phyloP scores from a whole-genome alignment of 768 basidiomycete species.

The Suillus tomentosus region DNA sequence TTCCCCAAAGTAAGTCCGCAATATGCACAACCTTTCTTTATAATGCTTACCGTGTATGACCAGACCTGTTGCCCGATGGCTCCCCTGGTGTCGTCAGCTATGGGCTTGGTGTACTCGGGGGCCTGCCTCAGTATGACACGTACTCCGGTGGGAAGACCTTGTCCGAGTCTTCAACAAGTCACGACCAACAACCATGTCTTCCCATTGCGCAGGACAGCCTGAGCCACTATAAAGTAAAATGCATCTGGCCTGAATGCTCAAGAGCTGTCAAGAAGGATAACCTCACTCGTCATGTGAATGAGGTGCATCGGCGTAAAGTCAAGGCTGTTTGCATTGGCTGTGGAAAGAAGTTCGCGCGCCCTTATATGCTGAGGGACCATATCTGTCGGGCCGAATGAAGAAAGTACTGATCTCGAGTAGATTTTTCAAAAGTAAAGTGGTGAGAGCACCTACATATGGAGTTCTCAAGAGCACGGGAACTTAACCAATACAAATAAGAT shows the following conservation, averaged over 20 bases:
- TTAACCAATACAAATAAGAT: too few relatives aligned
- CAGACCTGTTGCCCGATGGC: not conserved
- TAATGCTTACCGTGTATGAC: not conserved
- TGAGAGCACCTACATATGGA: too few relatives aligned
- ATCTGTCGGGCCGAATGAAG: not conserved
- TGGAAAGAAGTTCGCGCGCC: not conserved
- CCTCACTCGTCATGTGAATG: not conserved
- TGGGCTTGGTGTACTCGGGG: not conserved
- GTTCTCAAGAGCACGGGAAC: too few relatives aligned
- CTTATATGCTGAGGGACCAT: not conserved
- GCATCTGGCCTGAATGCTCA: not conserved
- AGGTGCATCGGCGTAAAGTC: not conserved
- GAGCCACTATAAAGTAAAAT: not conserved
- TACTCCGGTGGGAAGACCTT: not conserved
- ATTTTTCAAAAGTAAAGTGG: too few relatives aligned
- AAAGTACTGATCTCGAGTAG: too few relatives aligned
- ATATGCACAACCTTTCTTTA: not conserved
- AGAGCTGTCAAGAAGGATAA: not conserved
- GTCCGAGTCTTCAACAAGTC: not conserved
- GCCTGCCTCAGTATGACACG: not conserved
- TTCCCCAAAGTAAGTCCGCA: not conserved
- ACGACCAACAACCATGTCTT: not conserved
- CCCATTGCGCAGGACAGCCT: not conserved
- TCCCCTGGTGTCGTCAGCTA: not conserved
- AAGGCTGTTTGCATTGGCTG: not conserved